A percentile compares a stretch with the other conserved stretches of the same genome.
phyloP scores from a whole-genome alignment of 257 asterid genomes.

The Solanum pinnatisectum region DNA sequence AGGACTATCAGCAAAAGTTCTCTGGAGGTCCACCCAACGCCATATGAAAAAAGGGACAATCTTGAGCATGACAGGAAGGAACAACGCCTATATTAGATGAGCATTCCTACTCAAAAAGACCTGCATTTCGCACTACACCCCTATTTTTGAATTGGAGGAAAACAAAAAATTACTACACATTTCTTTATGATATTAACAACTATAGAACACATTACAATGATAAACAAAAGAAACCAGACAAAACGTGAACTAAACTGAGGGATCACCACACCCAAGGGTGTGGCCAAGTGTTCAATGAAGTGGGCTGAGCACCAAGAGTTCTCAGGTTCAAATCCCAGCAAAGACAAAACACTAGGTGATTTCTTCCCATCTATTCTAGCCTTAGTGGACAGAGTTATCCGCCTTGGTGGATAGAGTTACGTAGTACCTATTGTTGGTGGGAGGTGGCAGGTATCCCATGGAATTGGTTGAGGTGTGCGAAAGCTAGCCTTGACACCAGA shows the following conservation, averaged over 20 bases:
- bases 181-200: neutral
- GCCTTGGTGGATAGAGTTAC: neutral
- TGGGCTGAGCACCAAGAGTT: neutral
- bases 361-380: neutral
- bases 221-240: neutral
- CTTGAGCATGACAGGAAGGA: neutral
- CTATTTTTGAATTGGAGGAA: neutral
- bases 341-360: neutral
- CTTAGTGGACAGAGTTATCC: neutral
- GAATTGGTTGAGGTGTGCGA: neutral
- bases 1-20: neutral
- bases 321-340: neutral
- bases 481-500: neutral
- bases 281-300: neutral
- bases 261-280: neutral
- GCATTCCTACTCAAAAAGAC: neutral
- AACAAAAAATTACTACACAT: neutral
- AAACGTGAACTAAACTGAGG: fast-evolving
- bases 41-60: neutral
- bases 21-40: neutral
- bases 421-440: neutral
- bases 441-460: neutral
- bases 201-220: neutral
- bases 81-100: neutral
- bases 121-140: neutral